Evolutionary conservation across 2,329 filamentous ascomycete genomes (phyloP), one percentile per base, ranked within the genome.

Genomic region (Nemania sp.): DNA sequence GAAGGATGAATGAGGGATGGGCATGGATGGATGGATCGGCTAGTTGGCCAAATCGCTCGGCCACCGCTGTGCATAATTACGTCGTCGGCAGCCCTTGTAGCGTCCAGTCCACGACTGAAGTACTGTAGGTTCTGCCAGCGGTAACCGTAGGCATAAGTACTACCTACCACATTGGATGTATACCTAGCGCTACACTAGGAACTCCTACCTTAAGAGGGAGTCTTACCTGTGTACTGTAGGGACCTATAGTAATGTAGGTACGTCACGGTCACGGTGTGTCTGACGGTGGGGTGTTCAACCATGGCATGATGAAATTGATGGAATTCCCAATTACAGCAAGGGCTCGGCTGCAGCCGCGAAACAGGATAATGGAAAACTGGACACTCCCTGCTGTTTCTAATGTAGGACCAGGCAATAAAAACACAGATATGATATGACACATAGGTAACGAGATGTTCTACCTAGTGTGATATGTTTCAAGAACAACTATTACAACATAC

Each of bases 261-360:
- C 25, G 25, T 29, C 35, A 12, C 10, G 35, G 35, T 52, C 49
- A 42, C 25, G 25, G 25, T 29, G 25, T 29, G 25, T 29, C 25
- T 29, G 25, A 29, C 25, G 25, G 25, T 29, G 7, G 7, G 25
- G 25, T 29, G 42, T 12, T 3, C 20, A 29, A 29, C 25, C 25
- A 29, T 29, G 25, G 25, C 25, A 29, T 29, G 42, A 5, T 47
- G 47, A 39, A 46, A 40, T 50, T 29, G 42, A 5, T 47, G 47
- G 39, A 46, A 40, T 50, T 43, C 39, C 34, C 25, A 46, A 35
- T 54, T 49, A 20, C 29, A 53, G 25, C 48, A 42, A 58, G 49
- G 47, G 43, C 43, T 50, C 25, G 57, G 50, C 18, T 48, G 34
- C 12, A 48, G 45, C 45, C 37, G 45, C 50, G 32, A 59, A 45